Conservation (phyloP, 2,329 filamentous ascomycete genomes). For the Macrophomina pseudophaseolina region DNA sequence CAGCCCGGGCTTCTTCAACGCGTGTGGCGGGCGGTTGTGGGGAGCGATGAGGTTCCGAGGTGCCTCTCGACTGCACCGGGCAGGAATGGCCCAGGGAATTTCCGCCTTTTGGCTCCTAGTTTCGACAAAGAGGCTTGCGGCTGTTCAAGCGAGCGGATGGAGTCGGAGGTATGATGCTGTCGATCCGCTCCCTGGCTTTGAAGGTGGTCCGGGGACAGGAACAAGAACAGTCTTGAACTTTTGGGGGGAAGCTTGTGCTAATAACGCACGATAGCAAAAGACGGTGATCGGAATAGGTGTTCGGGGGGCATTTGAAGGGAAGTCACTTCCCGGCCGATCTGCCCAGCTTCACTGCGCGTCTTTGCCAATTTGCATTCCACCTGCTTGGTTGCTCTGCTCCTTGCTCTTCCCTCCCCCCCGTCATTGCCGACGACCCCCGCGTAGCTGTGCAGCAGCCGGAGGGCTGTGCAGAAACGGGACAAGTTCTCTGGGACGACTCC, state of each 20-base stretch:
- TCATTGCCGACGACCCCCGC: slow-evolving; percentile 6
- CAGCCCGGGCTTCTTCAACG: too few species aligned
- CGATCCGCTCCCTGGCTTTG: neutral
- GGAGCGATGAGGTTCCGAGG: too few species aligned
- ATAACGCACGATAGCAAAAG: neutral
- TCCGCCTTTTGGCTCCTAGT: too few species aligned
- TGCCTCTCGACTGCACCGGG: too few species aligned
- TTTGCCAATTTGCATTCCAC: neutral
- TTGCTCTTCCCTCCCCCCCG: neutral
- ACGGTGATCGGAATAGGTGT: neutral
- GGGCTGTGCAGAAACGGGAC: neutral
- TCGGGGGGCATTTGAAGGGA: neutral
- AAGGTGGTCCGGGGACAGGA: neutral
- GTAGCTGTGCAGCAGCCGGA: slow-evolving; percentile 5
- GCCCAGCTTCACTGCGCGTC: neutral
- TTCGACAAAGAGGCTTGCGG: too few species aligned
- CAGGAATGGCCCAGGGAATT: too few species aligned
- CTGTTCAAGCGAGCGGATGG: too few species aligned
- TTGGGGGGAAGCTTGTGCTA: too few species aligned
- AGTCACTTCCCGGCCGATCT: neutral
- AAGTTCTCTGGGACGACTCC: neutral
- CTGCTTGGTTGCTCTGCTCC: neutral
- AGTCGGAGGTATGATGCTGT: too few species aligned
- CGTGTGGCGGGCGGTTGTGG: too few species aligned
- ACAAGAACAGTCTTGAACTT: neutral